These are phyloP conservation scores for Cryphonectria carpinicola DNA, from an alignment of 2,329 filamentous ascomycete species.

Conservation along the genomic window DNA sequence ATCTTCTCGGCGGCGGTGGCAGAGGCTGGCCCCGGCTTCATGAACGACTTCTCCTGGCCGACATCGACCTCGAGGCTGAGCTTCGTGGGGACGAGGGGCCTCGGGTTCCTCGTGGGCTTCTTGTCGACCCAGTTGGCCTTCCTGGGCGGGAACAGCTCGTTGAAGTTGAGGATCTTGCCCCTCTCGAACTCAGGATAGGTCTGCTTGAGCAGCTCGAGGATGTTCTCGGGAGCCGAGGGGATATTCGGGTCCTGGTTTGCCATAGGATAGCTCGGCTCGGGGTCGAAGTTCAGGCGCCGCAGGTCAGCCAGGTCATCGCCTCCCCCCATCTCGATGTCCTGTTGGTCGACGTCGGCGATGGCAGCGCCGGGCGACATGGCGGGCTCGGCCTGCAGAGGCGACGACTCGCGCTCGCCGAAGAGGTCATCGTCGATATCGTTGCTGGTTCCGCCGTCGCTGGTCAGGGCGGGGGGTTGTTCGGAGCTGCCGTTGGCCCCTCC, in stretches of 20 bases:
- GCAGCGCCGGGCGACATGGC: conserved; percentile 51
- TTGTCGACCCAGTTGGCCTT: conserved; percentile 79
- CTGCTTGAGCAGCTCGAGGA: conserved; percentile 75
- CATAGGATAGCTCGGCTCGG: conserved; percentile 46
- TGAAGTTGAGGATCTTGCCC: conserved; percentile 76
- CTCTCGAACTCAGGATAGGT: conserved; percentile 82
- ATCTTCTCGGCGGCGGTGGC: conserved; percentile 59
- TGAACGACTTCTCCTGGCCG: conserved; percentile 86
- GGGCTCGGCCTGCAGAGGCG: conserved; percentile 49
- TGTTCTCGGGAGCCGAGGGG: conserved; percentile 71
- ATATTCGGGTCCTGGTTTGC: conserved; percentile 65
- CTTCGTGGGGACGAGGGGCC: conserved; percentile 83
- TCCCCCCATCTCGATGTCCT: conserved; percentile 39
- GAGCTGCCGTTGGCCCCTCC: conserved; percentile 42
- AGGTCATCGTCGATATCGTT: conserved; percentile 64
- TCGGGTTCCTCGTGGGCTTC: conserved; percentile 76
- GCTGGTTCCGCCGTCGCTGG: conserved; percentile 60
- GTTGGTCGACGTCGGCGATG: conserved; percentile 37
- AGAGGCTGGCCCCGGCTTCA: conserved; percentile 66
- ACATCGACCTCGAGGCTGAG: conserved; percentile 82
- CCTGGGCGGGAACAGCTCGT: conserved; percentile 81
- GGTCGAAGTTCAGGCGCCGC: conserved; percentile 47
- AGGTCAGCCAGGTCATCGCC: conserved; percentile 43
- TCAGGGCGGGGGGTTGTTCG: conserved; percentile 56
- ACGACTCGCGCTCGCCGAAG: conserved; percentile 65